Conservation (phyloP, 139 green algal species). For the Chlorella sp. region DNA sequence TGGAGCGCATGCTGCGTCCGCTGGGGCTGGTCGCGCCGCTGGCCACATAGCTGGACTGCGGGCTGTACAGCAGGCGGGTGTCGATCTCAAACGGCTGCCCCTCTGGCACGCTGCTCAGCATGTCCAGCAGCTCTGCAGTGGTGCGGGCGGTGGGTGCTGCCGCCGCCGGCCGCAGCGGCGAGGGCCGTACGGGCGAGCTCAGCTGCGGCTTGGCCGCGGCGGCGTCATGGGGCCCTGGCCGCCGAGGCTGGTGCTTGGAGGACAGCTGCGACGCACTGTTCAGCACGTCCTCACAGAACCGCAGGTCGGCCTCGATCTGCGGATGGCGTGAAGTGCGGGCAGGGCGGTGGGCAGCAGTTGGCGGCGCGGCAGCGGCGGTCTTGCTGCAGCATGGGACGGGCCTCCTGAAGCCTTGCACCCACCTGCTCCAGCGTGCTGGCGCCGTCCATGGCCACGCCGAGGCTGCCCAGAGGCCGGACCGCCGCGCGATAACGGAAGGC, state of each 20-base stretch:
- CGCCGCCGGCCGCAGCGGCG: not conserved
- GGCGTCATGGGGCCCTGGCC: not conserved
- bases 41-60: slow-evolving; percentile 22
- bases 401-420: too few species aligned
- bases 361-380: not conserved
- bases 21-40: not conserved
- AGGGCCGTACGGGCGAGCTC: not conserved
- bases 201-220: not conserved
- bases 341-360: not conserved
- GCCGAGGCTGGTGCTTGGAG: not conserved
- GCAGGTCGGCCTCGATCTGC: slow-evolving; percentile 35
- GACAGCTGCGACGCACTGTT: not conserved
- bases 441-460: not conserved
- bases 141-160: not conserved
- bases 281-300: slow-evolving; percentile 32
- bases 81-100: slow-evolving; percentile 60
- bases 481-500: not conserved
- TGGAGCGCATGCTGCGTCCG: not conserved
- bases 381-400: not conserved
- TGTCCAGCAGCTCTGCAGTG: slow-evolving; percentile 64
- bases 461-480: not conserved
- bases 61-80: slow-evolving; percentile 36
- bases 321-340: not conserved
- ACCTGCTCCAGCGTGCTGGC: slow-evolving; percentile 5
- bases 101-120: slow-evolving; percentile 55